These are phyloP conservation scores for Gremmenia infestans DNA, from an alignment of 2,329 filamentous ascomycete genomes.

Conservation along the genomic window DNA sequence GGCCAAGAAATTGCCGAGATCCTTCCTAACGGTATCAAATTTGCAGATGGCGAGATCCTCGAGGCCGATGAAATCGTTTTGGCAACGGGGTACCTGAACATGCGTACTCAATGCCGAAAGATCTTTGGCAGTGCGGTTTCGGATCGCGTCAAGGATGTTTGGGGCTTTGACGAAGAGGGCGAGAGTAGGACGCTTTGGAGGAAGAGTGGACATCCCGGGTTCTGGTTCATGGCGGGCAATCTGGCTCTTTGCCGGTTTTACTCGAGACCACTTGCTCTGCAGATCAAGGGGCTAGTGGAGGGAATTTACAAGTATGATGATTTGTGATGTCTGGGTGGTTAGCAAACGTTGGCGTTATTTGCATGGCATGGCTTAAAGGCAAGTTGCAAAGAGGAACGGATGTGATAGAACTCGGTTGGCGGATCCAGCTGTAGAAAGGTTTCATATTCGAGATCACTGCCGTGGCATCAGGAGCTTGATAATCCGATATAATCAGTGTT, in stretches of 20 bases:
- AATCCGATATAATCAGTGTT: too few species aligned
- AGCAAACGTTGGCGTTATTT: too few species aligned
- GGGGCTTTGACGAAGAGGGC: constrained; percentile 45
- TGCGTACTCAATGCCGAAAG: constrained; percentile 44
- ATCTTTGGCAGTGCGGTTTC: constrained; percentile 48
- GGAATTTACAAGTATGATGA: constrained; percentile 31
- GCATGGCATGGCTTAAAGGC: too few species aligned
- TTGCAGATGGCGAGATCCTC: constrained; percentile 42
- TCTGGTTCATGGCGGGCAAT: constrained; percentile 50
- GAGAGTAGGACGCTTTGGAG: constrained; percentile 44
- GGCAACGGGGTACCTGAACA: constrained; percentile 47
- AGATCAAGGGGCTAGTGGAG: constrained; percentile 42
- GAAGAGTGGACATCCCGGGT: constrained; percentile 42
- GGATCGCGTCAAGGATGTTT: constrained; percentile 42
- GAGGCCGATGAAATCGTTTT: constrained; percentile 49
- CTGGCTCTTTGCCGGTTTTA: constrained; percentile 43
- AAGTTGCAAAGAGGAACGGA: too few species aligned
- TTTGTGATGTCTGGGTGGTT: not conserved
- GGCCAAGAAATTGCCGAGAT: constrained; percentile 43
- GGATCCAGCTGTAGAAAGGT: too few species aligned
- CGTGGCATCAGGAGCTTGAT: too few species aligned
- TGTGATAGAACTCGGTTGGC: too few species aligned
- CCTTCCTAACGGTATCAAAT: constrained; percentile 32
- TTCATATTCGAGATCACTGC: too few species aligned
- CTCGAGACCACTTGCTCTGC: constrained; percentile 42